Base-by-base conservation (phyloP, 2,329 filamentous ascomycete species). In the Aspergillus ruber region DNA sequence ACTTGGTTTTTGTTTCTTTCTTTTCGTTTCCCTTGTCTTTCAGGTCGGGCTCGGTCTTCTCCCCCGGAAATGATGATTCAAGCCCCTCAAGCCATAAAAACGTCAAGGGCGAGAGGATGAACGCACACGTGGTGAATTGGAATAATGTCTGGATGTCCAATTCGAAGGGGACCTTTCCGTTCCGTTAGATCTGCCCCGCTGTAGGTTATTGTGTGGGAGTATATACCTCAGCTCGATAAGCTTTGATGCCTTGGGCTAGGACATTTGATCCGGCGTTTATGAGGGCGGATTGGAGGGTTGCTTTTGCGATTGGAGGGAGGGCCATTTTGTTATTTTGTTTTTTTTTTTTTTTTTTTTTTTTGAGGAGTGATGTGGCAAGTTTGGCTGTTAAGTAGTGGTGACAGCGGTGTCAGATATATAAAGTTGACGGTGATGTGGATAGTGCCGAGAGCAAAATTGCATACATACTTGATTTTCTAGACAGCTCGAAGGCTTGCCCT, bases 51-150 rank as follows among this genome's bases (percentile, higher is more conserved):
- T 51, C 44, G n/a, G 45, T 46, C 29, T 47, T 59, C 51, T 73
- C 71, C 0, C 75, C 76, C 0, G 79, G 79, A 47, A 80, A 79
- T 8, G 62, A 70, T 18, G 69, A 66, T 61, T 82, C 79, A 25
- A 82, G 71, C 25, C 72, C 72, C 46, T 76, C 72, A 55, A 82
- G 78, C 79, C 80, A 83, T 47, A 77, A 64, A 56, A 78, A 81
- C 52, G 80, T 81, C 44, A 79, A 74, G 6, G 80, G 80, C 1
- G 78, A 73, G 4, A 75, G 75, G 38, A 82, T 63, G 47, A 82
- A 61, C 2, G 77, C 71, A 45, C 78, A 72, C 33, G 74, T 66
- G 35, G 79, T 71, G 62, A 82, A 83, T 53, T 78, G 78, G 17
- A 78, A 58, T 38, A 82, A 68, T 23, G 75, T 71, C 25, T 68